Evolutionary conservation across 179 eudicot species (phyloP).

Genomic region (Silene coronaria): DNA sequence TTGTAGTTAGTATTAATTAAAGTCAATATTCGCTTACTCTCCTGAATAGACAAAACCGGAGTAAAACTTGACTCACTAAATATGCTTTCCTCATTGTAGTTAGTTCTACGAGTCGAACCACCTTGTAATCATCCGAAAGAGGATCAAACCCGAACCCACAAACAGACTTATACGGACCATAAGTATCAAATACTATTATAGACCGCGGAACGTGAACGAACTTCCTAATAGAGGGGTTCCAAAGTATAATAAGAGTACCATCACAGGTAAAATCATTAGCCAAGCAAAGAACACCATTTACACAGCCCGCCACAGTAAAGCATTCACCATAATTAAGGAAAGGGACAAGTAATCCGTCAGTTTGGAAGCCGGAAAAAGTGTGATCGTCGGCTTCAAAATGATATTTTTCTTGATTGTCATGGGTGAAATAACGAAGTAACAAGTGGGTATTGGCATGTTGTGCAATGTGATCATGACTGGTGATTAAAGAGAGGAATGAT

Average conservation of each 20-base stretch:
- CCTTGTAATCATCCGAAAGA: background rate
- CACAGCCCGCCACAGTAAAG: background rate
- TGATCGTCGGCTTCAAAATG: background rate
- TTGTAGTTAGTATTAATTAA: background rate
- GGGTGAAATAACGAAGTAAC: background rate
- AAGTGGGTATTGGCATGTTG: background rate
- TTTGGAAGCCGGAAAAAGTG: background rate
- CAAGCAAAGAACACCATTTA: conserved; percentile 3
- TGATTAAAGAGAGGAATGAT: background rate
- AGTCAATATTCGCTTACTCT: background rate
- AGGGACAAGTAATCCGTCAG: background rate
- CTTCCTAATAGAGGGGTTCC: background rate
- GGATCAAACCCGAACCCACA: background rate
- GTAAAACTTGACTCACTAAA: no score
- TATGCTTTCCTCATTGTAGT: no score
- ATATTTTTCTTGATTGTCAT: background rate
- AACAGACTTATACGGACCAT: background rate
- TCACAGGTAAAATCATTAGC: background rate
- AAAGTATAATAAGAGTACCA: background rate
- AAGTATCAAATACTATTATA: background rate
- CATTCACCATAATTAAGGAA: background rate
- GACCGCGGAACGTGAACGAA: background rate
- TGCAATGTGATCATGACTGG: background rate
- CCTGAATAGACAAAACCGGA: background rate
- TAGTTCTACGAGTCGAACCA: background rate